phyloP scores from a whole-genome alignment of 2,329 filamentous ascomycete species.

The Sphaerulina vaccinii region DNA sequence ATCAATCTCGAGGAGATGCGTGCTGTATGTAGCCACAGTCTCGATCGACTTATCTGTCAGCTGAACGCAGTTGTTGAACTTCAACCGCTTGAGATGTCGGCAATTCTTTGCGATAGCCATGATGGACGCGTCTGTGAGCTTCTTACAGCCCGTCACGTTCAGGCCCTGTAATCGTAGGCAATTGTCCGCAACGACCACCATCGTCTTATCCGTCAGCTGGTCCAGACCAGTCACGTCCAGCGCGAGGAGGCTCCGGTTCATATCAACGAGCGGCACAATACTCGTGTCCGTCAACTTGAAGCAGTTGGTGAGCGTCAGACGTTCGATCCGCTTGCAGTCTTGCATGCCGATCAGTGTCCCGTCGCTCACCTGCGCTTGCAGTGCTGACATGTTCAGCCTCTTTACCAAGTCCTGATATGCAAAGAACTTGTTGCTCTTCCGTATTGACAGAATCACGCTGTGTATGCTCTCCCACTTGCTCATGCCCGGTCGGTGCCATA shows the following conservation, averaged over 20 bases:
- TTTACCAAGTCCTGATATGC: slow-evolving; percentile 87
- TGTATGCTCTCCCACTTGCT: slow-evolving; percentile 80
- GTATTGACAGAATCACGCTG: slow-evolving; percentile 76
- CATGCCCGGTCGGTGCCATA: slow-evolving; percentile 94
- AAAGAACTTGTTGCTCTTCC: slow-evolving; percentile 73
- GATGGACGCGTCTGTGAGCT: slow-evolving; percentile 83
- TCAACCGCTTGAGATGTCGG: slow-evolving; percentile 85
- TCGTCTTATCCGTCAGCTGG: slow-evolving; percentile 76
- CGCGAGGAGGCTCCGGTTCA: slow-evolving; percentile 78
- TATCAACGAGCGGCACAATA: slow-evolving; percentile 73
- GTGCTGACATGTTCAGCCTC: slow-evolving; percentile 80
- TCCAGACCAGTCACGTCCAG: slow-evolving; percentile 83
- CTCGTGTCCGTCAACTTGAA: slow-evolving; percentile 79
- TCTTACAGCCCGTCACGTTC: slow-evolving; percentile 84
- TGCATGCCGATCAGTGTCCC: slow-evolving; percentile 80
- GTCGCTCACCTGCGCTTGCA: slow-evolving; percentile 77
- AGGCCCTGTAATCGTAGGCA: slow-evolving; percentile 85
- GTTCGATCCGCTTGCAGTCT: slow-evolving; percentile 86
- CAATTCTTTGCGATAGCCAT: slow-evolving; percentile 77
- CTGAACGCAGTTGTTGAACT: slow-evolving; percentile 89
- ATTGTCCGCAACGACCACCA: slow-evolving; percentile 73
- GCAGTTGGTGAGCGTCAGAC: slow-evolving; percentile 90
- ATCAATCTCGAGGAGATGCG: slow-evolving; percentile 93
- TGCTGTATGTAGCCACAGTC: slow-evolving; percentile 83
- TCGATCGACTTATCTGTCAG: slow-evolving; percentile 78